A percentile compares a stretch with the other conserved stretches of the same genome.
These are phyloP conservation scores for Taiwanofungus camphoratus DNA, from an alignment of 1,284 basidiomycete species.

Conservation along the genomic window DNA sequence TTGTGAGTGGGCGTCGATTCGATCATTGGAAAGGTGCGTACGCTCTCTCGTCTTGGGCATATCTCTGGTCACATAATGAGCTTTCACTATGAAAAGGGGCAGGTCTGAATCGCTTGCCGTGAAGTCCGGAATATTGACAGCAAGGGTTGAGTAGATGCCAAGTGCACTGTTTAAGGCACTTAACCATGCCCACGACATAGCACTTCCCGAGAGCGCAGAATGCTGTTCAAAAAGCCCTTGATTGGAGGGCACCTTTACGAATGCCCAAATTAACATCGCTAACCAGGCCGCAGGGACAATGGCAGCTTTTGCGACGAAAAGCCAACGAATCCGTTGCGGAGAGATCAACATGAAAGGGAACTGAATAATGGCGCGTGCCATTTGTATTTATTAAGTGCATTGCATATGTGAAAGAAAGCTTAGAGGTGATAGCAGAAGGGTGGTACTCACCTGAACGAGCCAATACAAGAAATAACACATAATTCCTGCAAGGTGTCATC, in stretches of 20 bases:
- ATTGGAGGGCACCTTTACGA: slow-evolving; percentile 56
- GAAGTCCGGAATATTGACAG: slow-evolving; percentile 74
- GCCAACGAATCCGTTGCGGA: slow-evolving; percentile 65
- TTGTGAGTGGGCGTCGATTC: neutral
- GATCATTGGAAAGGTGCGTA: slow-evolving; percentile 24
- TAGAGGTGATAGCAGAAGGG: neutral
- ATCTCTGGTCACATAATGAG: slow-evolving; percentile 35
- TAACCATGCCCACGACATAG: slow-evolving; percentile 69
- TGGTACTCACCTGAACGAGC: slow-evolving; percentile 42
- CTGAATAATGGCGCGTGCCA: slow-evolving; percentile 25
- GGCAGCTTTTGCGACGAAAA: slow-evolving; percentile 66
- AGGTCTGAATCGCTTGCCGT: slow-evolving; percentile 35
- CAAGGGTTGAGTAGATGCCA: slow-evolving; percentile 57
- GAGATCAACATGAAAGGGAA: slow-evolving; percentile 74
- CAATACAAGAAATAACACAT: slow-evolving; percentile 80
- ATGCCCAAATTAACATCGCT: slow-evolving; percentile 70
- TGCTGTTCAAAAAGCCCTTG: slow-evolving; percentile 44
- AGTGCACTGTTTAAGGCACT: slow-evolving; percentile 64
- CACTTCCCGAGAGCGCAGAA: slow-evolving; percentile 41
- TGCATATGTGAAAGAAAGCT: neutral
- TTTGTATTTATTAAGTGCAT: neutral
- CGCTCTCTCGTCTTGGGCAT: slow-evolving; percentile 56
- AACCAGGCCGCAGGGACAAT: slow-evolving; percentile 65
- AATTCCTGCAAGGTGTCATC: slow-evolving; percentile 34
- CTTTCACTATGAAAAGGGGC: neutral